phyloP scores from a whole-genome alignment of 805 yeast species.

The Candida argentea region DNA sequence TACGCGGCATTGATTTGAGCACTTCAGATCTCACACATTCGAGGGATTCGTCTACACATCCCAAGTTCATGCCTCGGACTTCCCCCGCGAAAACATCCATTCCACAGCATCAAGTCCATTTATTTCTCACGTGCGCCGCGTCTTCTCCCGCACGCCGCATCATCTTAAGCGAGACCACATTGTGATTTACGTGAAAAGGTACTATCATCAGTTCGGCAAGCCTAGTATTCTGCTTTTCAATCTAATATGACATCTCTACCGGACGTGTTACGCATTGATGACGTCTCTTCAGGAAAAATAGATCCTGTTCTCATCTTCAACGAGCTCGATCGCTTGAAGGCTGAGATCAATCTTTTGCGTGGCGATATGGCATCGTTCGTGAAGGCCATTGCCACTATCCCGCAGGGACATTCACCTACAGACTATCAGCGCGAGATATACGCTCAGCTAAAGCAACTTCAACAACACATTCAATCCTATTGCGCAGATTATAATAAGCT shows the following conservation, averaged over 20 bases:
- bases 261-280: constrained; percentile 30
- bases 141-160: too few relatives aligned
- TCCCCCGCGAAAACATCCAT: too few relatives aligned
- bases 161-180: too few relatives aligned
- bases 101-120: too few relatives aligned
- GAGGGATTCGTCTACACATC: too few relatives aligned
- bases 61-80: too few relatives aligned
- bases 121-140: too few relatives aligned
- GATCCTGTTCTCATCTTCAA: constrained; percentile 32
- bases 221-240: background rate
- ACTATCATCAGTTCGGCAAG: background rate
- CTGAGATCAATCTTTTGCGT: constrained; percentile 31
- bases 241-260: constrained; percentile 12
- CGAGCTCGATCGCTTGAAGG: constrained; percentile 31
- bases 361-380: constrained; percentile 31
- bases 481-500: constrained; percentile 34
- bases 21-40: too few relatives aligned
- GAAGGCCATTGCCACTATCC: constrained; percentile 25
- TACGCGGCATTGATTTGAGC: too few relatives aligned
- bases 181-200: too few relatives aligned
- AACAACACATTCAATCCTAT: constrained; percentile 31
- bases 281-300: constrained; percentile 32
- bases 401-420: constrained; percentile 21
- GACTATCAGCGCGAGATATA: constrained; percentile 29
- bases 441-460: constrained; percentile 26